Base-by-base conservation (phyloP, 805 yeast species). In the Kockiozyma suomiensis region DNA sequence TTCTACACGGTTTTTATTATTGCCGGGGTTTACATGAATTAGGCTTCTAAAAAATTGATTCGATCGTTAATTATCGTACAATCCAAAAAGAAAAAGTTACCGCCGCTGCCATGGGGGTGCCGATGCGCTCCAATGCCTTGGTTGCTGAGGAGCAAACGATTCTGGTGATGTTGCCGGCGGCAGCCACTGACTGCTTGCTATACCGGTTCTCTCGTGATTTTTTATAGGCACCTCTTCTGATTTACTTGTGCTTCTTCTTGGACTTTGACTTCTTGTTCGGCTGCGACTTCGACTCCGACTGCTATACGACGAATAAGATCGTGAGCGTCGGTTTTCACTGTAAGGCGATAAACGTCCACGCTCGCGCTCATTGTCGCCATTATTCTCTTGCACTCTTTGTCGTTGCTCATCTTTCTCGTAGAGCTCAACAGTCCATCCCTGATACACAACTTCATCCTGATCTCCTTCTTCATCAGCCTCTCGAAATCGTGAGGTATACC, bases 381-480 rank as follows among this genome's bases (percentile, higher is more conserved):
- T 30, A 15, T 38, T 49, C 19, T 38, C 32, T 19, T 17, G 28
- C 17, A 35, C 43, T 25, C n/a, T 45, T 4, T 19, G 40, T 7
- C 23, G 37, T 33, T 41, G 49, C 4, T 58, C 48, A 3, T 40
- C 47, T 13, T 54, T 37, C 46, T 51, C 40, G 21, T 35, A 59
- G 41, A 40, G 55, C 12, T 19, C 54, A 8, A 25, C 30, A 12
- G 41, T 46, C 56, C 58, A 59, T 19, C 63, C 59, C 40, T 60
- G 58, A 28, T 59, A 59, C 25, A 37, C 52, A 43, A 50, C 47
- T 12, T 52, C 43, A 13, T 50, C 48, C 2, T 30, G 10, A 30
- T 19, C 12, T 1, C 41, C 48, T 4, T 30, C 41, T 5, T 51
- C 54, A 8, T 54, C 46, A 8, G 58, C 41, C 33, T 58, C 62